Base-by-base conservation (phyloP, 2,329 filamentous ascomycete species). In the Aureobasidium sp. region DNA sequence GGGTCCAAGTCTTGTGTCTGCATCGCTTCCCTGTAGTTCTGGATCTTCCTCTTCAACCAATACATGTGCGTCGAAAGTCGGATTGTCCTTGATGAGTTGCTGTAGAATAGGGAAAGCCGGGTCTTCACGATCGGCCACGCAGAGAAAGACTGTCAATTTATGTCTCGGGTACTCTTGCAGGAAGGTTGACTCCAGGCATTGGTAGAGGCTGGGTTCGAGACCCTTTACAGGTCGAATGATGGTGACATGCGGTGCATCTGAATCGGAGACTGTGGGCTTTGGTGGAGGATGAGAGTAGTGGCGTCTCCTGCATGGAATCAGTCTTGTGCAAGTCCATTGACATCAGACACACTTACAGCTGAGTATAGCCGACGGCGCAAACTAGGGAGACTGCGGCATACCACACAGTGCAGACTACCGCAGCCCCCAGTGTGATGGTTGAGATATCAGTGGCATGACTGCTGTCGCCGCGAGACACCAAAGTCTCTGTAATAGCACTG, bases 181-280 rank as follows among this genome's bases (percentile, higher is more conserved):
- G 72, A 97, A 92, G 1, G 88, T 90, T 5, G 92, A 88, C 34
- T 89, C 88, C 44, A 99, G 87, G 71, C 94, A 97, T 70, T 96
- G 90, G 80, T 96, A 96, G 27, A 97, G 85, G 66, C 86, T 84
- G 4, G 91, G 89, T 73, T 97, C 94, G 62, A 96, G 81, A 64
- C 92, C 94, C 76, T 97, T 97, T 66, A 96, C 87, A 0, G 94
- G 95, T 2, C 94, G 89, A 67, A 99, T 91, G 64, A 96, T 83
- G 36, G 94, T 97, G 69, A 99, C 82, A 76, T 90, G 87, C 17
- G 92, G 93, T 3, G 91, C 79, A 9, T 51, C 27, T 5, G 63
- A 61, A 17, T 27, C 13, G 42, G 86, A 76, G 13, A 67, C 53
- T 32, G 48, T 44, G 7, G 64, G 27, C 17, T 52, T 55, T 5